A percentile compares a stretch with the other conserved stretches of the same genome.
These are phyloP conservation scores for Aquilaria malaccensis DNA, from an alignment of 345 rosid genomes.

Conservation along the genomic window DNA sequence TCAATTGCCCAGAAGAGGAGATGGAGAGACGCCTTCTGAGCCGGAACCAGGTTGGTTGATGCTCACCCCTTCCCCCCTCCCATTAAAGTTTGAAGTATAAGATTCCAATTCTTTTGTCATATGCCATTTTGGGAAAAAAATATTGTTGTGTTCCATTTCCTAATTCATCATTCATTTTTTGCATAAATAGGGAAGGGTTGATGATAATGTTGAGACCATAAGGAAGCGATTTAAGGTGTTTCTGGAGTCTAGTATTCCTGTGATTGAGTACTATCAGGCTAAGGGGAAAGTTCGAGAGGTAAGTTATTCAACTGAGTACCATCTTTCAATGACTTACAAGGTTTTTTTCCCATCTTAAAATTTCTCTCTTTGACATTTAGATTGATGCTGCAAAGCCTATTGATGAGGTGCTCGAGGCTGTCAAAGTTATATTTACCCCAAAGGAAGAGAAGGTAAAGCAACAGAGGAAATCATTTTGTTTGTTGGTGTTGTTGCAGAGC, in stretches of 20 bases:
- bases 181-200: slow-evolving; percentile 58
- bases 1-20: slow-evolving; percentile 58
- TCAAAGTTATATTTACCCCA: slow-evolving; percentile 35
- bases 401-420: slow-evolving; percentile 55
- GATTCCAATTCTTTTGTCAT: background rate
- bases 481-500: too few species aligned
- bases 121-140: too few species aligned
- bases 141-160: background rate
- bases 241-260: slow-evolving; percentile 53
- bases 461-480: too few species aligned
- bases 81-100: background rate
- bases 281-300: slow-evolving; percentile 66
- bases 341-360: background rate
- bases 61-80: background rate
- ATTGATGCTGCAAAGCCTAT: slow-evolving; percentile 62
- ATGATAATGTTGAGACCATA: slow-evolving; percentile 60
- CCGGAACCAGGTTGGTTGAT: slow-evolving; percentile 58
- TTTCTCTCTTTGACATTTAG: slow-evolving; percentile 24
- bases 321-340: background rate
- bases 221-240: slow-evolving; percentile 60
- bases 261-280: slow-evolving; percentile 37
- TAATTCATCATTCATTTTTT: background rate
- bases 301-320: background rate
- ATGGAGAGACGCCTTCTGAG: slow-evolving; percentile 51
- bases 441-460: slow-evolving; percentile 40